phyloP scores from a whole-genome alignment of 2,329 filamentous ascomycete species.

The Capronia epimyces region DNA sequence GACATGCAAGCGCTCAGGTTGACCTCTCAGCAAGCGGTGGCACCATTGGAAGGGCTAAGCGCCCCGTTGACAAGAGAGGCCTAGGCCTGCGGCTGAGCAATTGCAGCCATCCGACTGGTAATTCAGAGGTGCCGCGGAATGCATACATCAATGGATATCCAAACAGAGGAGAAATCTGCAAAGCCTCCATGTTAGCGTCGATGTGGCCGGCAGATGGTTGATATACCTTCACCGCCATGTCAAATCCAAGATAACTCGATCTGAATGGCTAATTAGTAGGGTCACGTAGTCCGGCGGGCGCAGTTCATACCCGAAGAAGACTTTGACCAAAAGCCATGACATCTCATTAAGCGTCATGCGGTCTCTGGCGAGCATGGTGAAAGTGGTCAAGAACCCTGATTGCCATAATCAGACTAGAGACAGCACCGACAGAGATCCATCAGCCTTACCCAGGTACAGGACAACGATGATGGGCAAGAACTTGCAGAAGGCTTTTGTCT shows the following conservation, averaged over 20 bases:
- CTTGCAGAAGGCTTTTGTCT: slow-evolving; percentile 81
- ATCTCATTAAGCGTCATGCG: slow-evolving; percentile 52
- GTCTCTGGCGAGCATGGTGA: slow-evolving; percentile 55
- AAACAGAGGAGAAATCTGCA: slow-evolving; percentile 29
- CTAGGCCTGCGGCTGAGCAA: slow-evolving; percentile 1
- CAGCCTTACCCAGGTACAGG: slow-evolving; percentile 61
- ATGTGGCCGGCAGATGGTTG: not conserved
- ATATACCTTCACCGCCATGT: slow-evolving; percentile 38
- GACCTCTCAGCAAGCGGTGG: not conserved
- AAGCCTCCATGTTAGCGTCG: slow-evolving; percentile 7
- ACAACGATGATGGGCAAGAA: slow-evolving; percentile 74
- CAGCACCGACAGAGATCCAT: not conserved
- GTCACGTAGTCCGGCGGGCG: not conserved
- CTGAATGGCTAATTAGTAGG: slow-evolving; percentile 31
- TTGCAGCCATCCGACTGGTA: not conserved
- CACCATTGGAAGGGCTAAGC: slow-evolving; percentile 9
- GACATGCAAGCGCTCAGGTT: slow-evolving; percentile 7
- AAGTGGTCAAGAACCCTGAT: slow-evolving; percentile 75
- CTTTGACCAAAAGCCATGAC: slow-evolving; percentile 57
- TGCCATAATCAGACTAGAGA: not conserved
- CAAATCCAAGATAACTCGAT: slow-evolving; percentile 55
- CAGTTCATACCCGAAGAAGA: slow-evolving; percentile 53
- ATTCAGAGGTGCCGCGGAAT: slow-evolving; percentile 2
- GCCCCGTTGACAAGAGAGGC: slow-evolving; percentile 2
- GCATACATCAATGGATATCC: slow-evolving; percentile 29